Conservation (phyloP, 2,329 filamentous ascomycete species). For the Penicillium sclerotiorum region DNA sequence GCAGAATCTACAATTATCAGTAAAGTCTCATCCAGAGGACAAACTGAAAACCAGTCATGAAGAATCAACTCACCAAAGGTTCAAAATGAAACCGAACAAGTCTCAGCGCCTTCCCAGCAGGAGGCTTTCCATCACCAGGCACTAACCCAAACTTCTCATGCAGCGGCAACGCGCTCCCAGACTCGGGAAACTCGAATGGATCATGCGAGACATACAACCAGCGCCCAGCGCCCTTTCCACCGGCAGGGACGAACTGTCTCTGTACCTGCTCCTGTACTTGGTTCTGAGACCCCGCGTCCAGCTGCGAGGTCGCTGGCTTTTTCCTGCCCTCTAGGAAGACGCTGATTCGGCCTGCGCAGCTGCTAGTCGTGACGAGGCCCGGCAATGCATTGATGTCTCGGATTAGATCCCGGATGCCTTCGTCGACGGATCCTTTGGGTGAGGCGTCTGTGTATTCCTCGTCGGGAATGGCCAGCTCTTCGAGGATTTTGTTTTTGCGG, state of each 20-base stretch:
- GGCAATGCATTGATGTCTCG: slow-evolving; percentile 72
- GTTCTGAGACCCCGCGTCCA: not conserved
- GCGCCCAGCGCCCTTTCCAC: slow-evolving; percentile 80
- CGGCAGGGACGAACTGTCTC: slow-evolving; percentile 60
- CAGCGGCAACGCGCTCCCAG: slow-evolving; percentile 35
- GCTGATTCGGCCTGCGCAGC: slow-evolving; percentile 83
- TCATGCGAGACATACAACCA: slow-evolving; percentile 92
- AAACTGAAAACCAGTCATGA: not conserved
- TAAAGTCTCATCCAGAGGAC: not conserved
- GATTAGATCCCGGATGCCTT: slow-evolving; percentile 75
- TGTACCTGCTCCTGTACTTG: slow-evolving; percentile 12
- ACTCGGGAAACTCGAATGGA: slow-evolving; percentile 51
- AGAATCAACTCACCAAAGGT: slow-evolving; percentile 72
- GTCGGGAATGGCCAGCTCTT: slow-evolving; percentile 68
- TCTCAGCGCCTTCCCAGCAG: slow-evolving; percentile 50
- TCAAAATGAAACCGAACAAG: slow-evolving; percentile 88
- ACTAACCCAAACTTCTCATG: slow-evolving; percentile 49
- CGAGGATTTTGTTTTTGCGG: slow-evolving; percentile 74
- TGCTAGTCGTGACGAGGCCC: slow-evolving; percentile 87
- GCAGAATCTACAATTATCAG: slow-evolving; percentile 70
- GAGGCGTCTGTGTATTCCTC: slow-evolving; percentile 78
- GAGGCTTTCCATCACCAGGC: slow-evolving; percentile 32
- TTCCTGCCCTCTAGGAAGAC: slow-evolving; percentile 83
- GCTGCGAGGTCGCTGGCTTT: slow-evolving; percentile 27
- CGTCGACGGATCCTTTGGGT: slow-evolving; percentile 86